Evolutionary conservation across 2,329 filamentous ascomycete genomes (phyloP).

Genomic region (Parasarocladium wereldwijsianum): DNA sequence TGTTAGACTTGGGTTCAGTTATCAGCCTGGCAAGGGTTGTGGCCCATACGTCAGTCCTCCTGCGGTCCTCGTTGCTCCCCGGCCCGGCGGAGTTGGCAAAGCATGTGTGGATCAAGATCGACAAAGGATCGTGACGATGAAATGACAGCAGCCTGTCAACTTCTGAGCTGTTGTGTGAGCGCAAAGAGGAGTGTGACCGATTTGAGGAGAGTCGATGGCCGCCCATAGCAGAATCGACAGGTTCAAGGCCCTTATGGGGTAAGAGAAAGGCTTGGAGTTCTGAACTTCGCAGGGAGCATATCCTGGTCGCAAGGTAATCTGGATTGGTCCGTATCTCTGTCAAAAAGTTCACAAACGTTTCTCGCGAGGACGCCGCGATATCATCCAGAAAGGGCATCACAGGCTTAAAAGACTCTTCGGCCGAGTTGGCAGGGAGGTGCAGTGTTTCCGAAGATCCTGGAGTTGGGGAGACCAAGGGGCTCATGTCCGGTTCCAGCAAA

Average conservation of each 20-base stretch:
- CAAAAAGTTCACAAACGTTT: constrained; percentile 66
- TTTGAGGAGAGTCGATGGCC: constrained; percentile 41
- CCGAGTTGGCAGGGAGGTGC: constrained; percentile 28
- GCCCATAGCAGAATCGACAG: constrained; percentile 69
- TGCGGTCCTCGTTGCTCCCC: constrained; percentile 65
- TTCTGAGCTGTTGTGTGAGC: constrained; percentile 36
- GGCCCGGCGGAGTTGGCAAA: constrained; percentile 77
- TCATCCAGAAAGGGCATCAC: constrained; percentile 51
- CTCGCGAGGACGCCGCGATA: constrained; percentile 59
- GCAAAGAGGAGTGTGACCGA: constrained; percentile 29
- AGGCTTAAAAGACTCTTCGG: constrained; percentile 18
- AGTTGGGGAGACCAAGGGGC: constrained; percentile 31
- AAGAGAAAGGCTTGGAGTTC: constrained; percentile 68
- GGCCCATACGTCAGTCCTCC: constrained; percentile 77
- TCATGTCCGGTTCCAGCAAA: constrained; percentile 57
- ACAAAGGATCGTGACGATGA: constrained; percentile 75
- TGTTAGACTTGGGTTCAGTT: constrained; percentile 57
- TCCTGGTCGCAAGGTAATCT: constrained; percentile 71
- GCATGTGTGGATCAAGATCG: constrained; percentile 72
- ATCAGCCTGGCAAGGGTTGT: constrained; percentile 75
- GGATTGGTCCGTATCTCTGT: constrained; percentile 73
- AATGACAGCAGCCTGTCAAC: constrained; percentile 79
- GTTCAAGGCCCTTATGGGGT: constrained; percentile 65
- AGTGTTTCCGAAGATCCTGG: constrained; percentile 32
- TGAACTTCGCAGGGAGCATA: constrained; percentile 58